phyloP scores from a whole-genome alignment of 2,329 filamentous ascomycete species.

The Sporothrix humicola region DNA sequence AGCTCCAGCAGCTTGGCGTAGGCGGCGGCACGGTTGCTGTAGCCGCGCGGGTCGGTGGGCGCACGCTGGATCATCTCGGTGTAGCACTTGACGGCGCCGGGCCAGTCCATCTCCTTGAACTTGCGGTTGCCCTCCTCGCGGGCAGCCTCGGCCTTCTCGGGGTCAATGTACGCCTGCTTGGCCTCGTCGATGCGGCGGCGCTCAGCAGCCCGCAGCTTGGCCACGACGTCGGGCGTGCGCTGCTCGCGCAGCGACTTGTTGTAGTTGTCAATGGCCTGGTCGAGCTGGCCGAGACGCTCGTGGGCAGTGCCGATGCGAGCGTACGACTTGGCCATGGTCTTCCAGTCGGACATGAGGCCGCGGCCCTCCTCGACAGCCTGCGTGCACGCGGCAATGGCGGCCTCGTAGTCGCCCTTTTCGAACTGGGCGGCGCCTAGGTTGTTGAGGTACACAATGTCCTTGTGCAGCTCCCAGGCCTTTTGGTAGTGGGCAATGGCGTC shows the following conservation, averaged over 20 bases:
- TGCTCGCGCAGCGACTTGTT: conserved; percentile 95
- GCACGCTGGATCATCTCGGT: conserved; percentile 96
- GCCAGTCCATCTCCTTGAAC: conserved; percentile 97
- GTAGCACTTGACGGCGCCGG: conserved; percentile 91
- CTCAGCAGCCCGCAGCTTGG: conserved; percentile 89
- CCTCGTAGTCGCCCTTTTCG: conserved; percentile 93
- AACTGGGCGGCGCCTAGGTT: conserved; percentile 94
- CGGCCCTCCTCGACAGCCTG: conserved; percentile 90
- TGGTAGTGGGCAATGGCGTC: conserved; percentile 91
- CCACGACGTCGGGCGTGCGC: conserved; percentile 90
- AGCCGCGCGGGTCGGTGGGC: conserved; percentile 89
- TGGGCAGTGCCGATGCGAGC: conserved; percentile 93
- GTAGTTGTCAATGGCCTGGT: conserved; percentile 84
- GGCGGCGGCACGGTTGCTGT: conserved; percentile 95
- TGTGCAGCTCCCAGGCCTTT: conserved; percentile 92
- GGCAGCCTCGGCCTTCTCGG: conserved; percentile 91
- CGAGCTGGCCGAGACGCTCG: conserved; percentile 83
- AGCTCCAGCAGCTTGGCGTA: conserved; percentile 97
- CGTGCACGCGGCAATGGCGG: conserved; percentile 83
- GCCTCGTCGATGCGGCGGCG: conserved; percentile 80
- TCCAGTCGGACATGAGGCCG: conserved; percentile 91
- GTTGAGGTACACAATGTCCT: conserved; percentile 97
- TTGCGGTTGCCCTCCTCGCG: conserved; percentile 93
- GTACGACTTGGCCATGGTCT: conserved; percentile 97
- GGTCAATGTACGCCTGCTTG: conserved; percentile 82